Percentiles rank a stretch among this genome's conserved stretches.
phyloP scores from a whole-genome alignment of 2,329 filamentous ascomycete species.

The Berkeleyomyces basicola region DNA sequence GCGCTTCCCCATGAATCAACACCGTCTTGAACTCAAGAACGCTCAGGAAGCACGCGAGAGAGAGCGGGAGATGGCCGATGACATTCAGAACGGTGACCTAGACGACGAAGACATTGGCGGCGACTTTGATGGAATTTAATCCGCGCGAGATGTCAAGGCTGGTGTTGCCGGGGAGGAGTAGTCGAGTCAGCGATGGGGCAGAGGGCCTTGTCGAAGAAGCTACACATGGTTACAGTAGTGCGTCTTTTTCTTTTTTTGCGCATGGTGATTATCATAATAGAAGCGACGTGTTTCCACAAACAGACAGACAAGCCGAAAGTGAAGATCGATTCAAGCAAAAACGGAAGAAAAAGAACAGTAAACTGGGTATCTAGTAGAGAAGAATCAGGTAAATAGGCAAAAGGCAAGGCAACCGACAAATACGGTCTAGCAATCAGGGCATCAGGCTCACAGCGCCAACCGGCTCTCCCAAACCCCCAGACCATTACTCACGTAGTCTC shows the following conservation, averaged over 20 bases:
- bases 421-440: too few species aligned
- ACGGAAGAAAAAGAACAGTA: not conserved
- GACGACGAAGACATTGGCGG: conserved; percentile 93
- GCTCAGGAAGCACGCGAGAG: conserved; percentile 95
- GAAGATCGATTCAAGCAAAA: not conserved
- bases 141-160: not conserved
- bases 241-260: conserved; percentile 3
- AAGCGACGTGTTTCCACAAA: conserved; percentile 3
- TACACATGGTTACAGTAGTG: not conserved
- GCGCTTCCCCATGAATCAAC: conserved; percentile 99
- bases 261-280: conserved; percentile 5
- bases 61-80: conserved; percentile 93
- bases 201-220: not conserved
- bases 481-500: not conserved
- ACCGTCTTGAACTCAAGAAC: conserved; percentile 91
- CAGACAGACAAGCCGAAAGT: not conserved
- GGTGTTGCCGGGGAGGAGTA: not conserved
- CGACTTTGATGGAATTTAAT: conserved; percentile 89
- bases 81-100: conserved; percentile 94
- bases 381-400: not conserved
- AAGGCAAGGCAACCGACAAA: not conserved
- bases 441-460: too few species aligned
- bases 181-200: not conserved
- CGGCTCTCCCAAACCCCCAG: not conserved
- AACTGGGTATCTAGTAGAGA: not conserved